Base-by-base conservation (phyloP, 2,329 filamentous ascomycete species). In the Alternaria sp. region DNA sequence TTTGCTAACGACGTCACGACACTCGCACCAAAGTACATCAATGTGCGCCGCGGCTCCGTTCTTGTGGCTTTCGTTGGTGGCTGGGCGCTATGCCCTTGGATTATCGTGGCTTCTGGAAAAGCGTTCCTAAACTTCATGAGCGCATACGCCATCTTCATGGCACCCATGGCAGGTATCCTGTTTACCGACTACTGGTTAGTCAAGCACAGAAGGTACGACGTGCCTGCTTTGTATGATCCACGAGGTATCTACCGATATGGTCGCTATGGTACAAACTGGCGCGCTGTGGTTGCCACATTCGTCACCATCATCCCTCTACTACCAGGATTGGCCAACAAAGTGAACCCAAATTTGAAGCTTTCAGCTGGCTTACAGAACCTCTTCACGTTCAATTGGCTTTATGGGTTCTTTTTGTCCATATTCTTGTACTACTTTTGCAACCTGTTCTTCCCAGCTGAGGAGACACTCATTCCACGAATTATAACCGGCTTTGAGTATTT, bases 361-460 rank as follows among this genome's bases (percentile, higher is more conserved):
- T 72, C 53, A 3, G n/a, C 43, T 1, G 63, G 63, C 7, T 51
- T 65, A 10, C 34, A 72, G 72, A 38, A 73, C 66, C 20, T 63
- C 54, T 80, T 79, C 45, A 71, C 79, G 7, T 79, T 76, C 65
- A 78, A 79, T 5, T 81, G 79, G 64, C 74, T 68, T 4, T 74
- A 71, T 38, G 75, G 77, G 0, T 79, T 80, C 50, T 59, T 56
- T 32, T 32, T 65, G 7, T 63, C 60, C 8, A 56, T 63, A 2
- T 51, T 74, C 5, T 54, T 76, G 5, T 81, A 81, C 51, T 62
- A 50, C 14, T 40, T 62, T 1, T 63, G 78, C 22, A 72, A 67
- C 28, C 60, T 74, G 43, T 73, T 79, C 62, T 79, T 74, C 54
- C 78, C 78, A 1, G 70, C 69, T 6, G 58, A 64, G 5, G 66